Conservation (phyloP, 805 yeast genomes). For the Ogataea paradorogensis region DNA sequence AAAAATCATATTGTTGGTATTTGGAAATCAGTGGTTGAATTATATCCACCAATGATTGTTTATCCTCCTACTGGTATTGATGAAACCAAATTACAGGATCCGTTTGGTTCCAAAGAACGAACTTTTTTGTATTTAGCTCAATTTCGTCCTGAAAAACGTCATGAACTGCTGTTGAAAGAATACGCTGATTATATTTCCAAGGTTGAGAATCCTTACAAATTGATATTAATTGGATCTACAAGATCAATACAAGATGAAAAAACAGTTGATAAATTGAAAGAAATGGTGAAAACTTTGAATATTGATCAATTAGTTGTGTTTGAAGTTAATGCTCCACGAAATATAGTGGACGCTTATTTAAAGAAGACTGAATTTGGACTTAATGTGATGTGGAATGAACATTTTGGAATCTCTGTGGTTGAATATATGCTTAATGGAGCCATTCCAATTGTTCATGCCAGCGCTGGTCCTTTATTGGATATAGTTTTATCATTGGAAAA, state of each 20-base stretch:
- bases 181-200: slow-evolving; percentile 50
- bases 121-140: slow-evolving; percentile 74
- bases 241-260: slow-evolving; percentile 64
- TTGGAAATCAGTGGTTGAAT: slow-evolving; percentile 51
- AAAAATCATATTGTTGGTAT: slow-evolving; percentile 61
- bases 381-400: slow-evolving; percentile 99
- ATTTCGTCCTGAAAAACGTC: slow-evolving; percentile 94
- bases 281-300: slow-evolving; percentile 40
- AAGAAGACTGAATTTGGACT: slow-evolving; percentile 66
- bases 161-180: slow-evolving; percentile 61
- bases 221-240: slow-evolving; percentile 82
- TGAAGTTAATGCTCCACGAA: slow-evolving; percentile 68
- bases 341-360: slow-evolving; percentile 53
- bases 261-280: slow-evolving; percentile 50
- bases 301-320: slow-evolving; percentile 39
- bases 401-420: slow-evolving; percentile 96
- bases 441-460: slow-evolving; percentile 87
- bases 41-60: slow-evolving; percentile 42
- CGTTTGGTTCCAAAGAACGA: slow-evolving; percentile 31
- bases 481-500: slow-evolving; percentile 56
- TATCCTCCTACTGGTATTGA: slow-evolving; percentile 92
- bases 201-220: slow-evolving; percentile 41
- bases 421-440: slow-evolving; percentile 86
- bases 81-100: slow-evolving; percentile 27
- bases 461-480: slow-evolving; percentile 92